These are phyloP conservation scores for Ophiocytium majus DNA, from an alignment of 352 stramenopile genomes.

Conservation along the genomic window DNA sequence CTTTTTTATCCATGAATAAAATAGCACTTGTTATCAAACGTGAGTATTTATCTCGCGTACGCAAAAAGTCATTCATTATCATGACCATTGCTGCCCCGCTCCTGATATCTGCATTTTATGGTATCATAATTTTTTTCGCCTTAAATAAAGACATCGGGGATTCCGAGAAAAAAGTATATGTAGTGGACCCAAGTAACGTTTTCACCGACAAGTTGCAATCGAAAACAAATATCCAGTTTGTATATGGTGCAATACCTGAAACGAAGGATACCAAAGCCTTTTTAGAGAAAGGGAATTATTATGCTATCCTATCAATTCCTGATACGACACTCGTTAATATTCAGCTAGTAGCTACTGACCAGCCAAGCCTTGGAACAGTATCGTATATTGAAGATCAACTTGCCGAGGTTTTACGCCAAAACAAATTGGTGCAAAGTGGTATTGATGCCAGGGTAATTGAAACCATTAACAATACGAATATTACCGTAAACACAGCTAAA, in stretches of 20 bases:
- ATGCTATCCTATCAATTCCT: neutral
- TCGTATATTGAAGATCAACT: neutral
- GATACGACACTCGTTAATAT: neutral
- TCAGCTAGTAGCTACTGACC: neutral
- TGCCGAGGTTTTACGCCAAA: neutral
- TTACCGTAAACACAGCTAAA: neutral
- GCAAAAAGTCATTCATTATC: constrained; percentile 4
- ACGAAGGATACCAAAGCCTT: neutral
- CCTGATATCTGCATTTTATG: neutral
- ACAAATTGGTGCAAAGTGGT: neutral
- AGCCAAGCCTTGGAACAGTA: neutral
- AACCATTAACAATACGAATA: neutral
- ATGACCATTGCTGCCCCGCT: neutral
- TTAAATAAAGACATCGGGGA: neutral
- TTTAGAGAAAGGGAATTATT: neutral
- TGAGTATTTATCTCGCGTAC: neutral
- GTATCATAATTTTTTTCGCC: neutral
- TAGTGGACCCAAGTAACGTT: neutral
- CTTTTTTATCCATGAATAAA: neutral
- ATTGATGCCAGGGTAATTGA: constrained; percentile 3
- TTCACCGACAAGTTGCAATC: neutral
- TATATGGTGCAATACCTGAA: neutral
- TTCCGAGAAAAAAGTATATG: neutral
- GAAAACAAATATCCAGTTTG: neutral
- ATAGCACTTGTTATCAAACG: neutral